Evolutionary conservation across 306 rosid genomes (phyloP), one percentile per base, ranked within the genome.

Genomic region (Prinsepia uniflora): DNA sequence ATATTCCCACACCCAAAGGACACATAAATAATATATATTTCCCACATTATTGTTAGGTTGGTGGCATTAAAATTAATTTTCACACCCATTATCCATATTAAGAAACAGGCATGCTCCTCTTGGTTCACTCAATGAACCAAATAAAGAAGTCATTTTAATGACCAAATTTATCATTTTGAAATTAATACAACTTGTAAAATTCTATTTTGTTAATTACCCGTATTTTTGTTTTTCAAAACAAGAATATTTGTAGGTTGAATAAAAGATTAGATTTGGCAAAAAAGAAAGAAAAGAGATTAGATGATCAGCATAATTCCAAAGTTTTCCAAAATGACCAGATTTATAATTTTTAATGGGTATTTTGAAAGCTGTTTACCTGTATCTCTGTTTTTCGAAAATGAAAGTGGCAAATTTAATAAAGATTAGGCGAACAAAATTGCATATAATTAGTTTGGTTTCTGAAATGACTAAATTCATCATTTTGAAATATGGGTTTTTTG

Each of bases 121-220:
- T 55, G 60, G 60, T 55, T 55, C 60, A 20, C 36, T 55, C 60
- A 55, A 55, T 22, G 36, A 7, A 20, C 60, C 60, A 55, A 55
- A 55, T 55, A 55, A 55, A 55, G 60, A 55, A 30, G 36, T 30
- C 3, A 3, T 30, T 30, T 30, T 30, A 30, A 30, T 30, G 36
- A 59, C 12, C 30, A 56, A 56, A 56, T 56, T 56, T 20, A 20
- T 7, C 1, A 36, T 30, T 59, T 34, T 34, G 64, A 34, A 59
- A 34, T 24, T 24, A 24, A 24, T 30, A 30, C 36, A 30, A 3
- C 14, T 7, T 9, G 19, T 34, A 39, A 59, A 59, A 34, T 59
- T 42, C 7, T 40, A 44, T 39, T 61, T 22, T 61, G 19, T 45
- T 15, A 8, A 60, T 60, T n/a, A 4, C 13, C 45, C 65, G 1